Conservation (phyloP, 1,139 yeast genomes). For the Diutina sp. region DNA sequence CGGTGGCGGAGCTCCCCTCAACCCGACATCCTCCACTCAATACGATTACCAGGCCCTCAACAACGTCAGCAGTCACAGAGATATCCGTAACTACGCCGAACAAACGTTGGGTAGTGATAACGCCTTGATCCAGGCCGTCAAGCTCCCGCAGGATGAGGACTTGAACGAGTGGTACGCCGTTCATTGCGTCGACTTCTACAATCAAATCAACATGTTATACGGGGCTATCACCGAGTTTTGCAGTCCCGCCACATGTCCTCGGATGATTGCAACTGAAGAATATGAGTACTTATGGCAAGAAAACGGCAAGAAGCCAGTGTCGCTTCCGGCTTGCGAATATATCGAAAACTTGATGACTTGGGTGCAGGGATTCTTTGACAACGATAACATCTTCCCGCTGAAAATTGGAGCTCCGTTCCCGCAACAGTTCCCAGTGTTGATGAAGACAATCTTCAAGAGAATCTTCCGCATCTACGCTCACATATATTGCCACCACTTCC, state of each 20-base stretch:
- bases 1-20: conserved; percentile 4
- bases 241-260: conserved; percentile 82
- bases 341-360: conserved; percentile 88
- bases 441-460: conserved; percentile 79
- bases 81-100: conserved; percentile 76
- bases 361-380: conserved; percentile 85
- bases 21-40: conserved; percentile 4
- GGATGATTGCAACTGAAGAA: conserved; percentile 95
- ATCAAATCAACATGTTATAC: conserved; percentile 91
- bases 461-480: conserved; percentile 95
- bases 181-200: conserved; percentile 81
- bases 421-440: conserved; percentile 56
- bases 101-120: conserved; percentile 91
- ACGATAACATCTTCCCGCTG: conserved; percentile 80
- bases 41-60: conserved; percentile 12
- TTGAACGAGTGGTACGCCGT: conserved; percentile 93
- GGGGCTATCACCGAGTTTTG: conserved; percentile 96
- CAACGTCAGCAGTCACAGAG: conserved; percentile 49
- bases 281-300: conserved; percentile 97
- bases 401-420: conserved; percentile 82
- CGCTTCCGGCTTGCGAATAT: conserved; percentile 83
- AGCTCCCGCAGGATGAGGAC: conserved; percentile 88
- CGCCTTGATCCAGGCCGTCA: conserved; percentile 83
- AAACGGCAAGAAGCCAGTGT: conserved; percentile 30
- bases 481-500: conserved; percentile 94